These are phyloP conservation scores for Cucurbita maxima DNA, from an alignment of 306 rosid species.

Conservation along the genomic window DNA sequence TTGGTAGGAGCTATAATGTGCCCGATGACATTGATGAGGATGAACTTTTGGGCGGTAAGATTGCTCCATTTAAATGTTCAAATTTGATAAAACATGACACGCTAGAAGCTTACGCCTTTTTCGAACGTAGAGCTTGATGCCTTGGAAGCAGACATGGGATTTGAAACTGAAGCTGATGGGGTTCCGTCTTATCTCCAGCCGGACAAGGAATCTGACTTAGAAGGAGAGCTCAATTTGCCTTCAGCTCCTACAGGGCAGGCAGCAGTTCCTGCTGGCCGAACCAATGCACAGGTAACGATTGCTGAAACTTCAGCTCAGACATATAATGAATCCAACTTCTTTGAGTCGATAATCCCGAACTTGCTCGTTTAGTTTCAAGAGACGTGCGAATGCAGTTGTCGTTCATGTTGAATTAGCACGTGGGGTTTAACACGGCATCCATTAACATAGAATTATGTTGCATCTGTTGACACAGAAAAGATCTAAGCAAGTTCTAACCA, in stretches of 20 bases:
- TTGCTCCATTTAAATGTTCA: conserved; percentile 7
- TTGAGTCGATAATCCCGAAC: neutral
- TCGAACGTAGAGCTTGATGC: conserved; percentile 71
- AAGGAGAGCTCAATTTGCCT: conserved; percentile 75
- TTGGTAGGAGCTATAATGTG: conserved; percentile 93
- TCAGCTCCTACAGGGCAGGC: conserved; percentile 74
- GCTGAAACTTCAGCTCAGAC: neutral
- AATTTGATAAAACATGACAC: neutral
- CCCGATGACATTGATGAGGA: conserved; percentile 98
- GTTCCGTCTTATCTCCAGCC: conserved; percentile 98
- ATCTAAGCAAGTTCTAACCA: neutral
- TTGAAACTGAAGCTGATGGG: conserved; percentile 64
- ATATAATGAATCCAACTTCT: neutral
- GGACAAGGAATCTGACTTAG: conserved; percentile 73
- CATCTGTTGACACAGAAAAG: neutral
- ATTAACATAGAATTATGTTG: neutral
- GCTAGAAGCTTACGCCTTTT: neutral
- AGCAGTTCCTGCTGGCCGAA: conserved; percentile 43
- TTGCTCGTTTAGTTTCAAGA: neutral
- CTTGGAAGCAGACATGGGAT: conserved; percentile 82
- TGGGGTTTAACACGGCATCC: neutral
- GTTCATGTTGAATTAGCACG: neutral
- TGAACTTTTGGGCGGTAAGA: conserved; percentile 93
- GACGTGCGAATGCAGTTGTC: neutral
- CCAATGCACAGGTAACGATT: conserved; percentile 47